phyloP scores from a whole-genome alignment of 352 stramenopile species.

The Phytopythium cucurbitacearum region DNA sequence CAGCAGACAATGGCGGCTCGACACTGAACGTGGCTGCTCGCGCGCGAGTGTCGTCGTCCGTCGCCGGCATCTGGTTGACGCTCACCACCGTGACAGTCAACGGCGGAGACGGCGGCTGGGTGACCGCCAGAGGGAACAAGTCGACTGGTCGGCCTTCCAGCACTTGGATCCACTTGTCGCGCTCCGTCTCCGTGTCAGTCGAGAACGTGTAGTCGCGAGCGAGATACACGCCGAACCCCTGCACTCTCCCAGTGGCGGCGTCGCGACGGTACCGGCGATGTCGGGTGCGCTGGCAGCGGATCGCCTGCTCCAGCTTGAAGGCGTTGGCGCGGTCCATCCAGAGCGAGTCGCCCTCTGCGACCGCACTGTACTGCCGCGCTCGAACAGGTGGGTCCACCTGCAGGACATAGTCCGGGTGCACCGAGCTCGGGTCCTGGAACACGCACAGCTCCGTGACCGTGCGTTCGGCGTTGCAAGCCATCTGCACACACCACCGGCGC shows the following conservation, averaged over 20 bases:
- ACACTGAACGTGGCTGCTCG: not conserved
- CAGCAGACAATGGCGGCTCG: not conserved
- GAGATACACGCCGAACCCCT: slow-evolving; percentile 18
- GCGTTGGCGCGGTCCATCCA: slow-evolving; percentile 36
- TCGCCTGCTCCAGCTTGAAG: slow-evolving; percentile 30
- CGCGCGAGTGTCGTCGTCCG: not conserved
- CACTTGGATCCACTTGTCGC: slow-evolving; percentile 34
- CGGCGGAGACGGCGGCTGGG: not conserved
- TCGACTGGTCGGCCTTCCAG: slow-evolving; percentile 14
- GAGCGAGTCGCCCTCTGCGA: slow-evolving; percentile 10
- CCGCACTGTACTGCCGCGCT: slow-evolving; percentile 15
- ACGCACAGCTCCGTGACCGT: slow-evolving; percentile 48
- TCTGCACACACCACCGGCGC: slow-evolving; percentile 50
- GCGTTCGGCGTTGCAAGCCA: slow-evolving; percentile 43
- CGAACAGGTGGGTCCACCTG: slow-evolving; percentile 29
- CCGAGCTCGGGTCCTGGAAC: slow-evolving; percentile 31
- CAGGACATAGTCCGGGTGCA: slow-evolving; percentile 37
- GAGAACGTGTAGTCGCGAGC: slow-evolving; percentile 33
- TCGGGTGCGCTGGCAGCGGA: slow-evolving; percentile 31
- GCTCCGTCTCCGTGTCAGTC: slow-evolving; percentile 23
- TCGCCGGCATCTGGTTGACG: not conserved
- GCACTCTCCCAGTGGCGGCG: slow-evolving; percentile 20
- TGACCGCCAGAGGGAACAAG: slow-evolving; percentile 1
- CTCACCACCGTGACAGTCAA: slow-evolving; percentile 2
- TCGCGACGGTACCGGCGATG: slow-evolving; percentile 28